Conservation (phyloP, 139 green algal genomes). For the Micractinium conductrix region DNA sequence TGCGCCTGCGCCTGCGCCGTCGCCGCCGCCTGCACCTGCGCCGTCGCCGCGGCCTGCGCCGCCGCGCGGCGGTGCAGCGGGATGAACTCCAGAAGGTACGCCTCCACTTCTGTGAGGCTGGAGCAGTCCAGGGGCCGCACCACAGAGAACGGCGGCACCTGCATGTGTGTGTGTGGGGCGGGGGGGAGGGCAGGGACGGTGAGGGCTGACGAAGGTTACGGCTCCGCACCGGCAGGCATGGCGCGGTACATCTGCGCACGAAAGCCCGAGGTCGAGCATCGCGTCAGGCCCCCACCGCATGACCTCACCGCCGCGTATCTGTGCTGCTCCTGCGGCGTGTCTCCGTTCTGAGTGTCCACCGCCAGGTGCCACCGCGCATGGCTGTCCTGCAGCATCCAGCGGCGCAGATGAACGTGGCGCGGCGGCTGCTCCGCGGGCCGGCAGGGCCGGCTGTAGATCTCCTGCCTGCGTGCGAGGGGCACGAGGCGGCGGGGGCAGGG, state of each 20-base stretch:
- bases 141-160: constrained; percentile 27
- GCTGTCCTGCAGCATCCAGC: constrained; percentile 36
- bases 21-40: not conserved
- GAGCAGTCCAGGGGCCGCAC: constrained; percentile 25
- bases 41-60: not conserved
- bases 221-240: too few species aligned
- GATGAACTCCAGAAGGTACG: constrained; percentile 35
- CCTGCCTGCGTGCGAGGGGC: not conserved
- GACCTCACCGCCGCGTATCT: too few species aligned
- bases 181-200: too few species aligned
- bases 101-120: constrained; percentile 7
- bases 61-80: not conserved
- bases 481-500: too few species aligned
- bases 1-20: not conserved
- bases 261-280: too few species aligned
- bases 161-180: not conserved
- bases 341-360: constrained; percentile 47
- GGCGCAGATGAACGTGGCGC: not conserved
- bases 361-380: constrained; percentile 29
- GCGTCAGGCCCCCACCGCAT: too few species aligned
- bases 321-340: too few species aligned
- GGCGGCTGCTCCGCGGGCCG: not conserved
- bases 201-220: too few species aligned
- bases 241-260: too few species aligned
- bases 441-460: not conserved